Evolutionary conservation across 2,329 filamentous ascomycete genomes (phyloP).

Genomic region (Exophiala mesophila): DNA sequence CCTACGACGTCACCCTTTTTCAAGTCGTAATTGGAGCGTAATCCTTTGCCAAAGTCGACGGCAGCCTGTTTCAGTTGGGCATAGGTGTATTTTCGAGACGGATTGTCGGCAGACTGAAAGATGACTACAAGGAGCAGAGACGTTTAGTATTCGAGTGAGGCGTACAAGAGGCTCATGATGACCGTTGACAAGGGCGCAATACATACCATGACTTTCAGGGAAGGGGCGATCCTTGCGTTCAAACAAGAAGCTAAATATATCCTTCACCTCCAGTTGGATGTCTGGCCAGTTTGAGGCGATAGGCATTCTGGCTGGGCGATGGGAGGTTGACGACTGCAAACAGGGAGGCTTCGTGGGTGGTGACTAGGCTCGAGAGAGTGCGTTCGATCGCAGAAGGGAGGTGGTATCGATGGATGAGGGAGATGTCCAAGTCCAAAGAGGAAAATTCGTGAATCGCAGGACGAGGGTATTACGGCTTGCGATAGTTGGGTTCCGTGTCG

Average conservation of each 20-base stretch:
- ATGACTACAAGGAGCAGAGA: conserved; percentile 68
- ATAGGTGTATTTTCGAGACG: conserved; percentile 62
- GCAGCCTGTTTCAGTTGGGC: conserved; percentile 61
- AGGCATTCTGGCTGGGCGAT: conserved; percentile 62
- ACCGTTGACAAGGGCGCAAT: not conserved
- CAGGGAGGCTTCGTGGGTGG: too few species aligned
- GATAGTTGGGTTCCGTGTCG: too few species aligned
- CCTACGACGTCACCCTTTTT: conserved; percentile 76
- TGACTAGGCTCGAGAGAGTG: too few species aligned
- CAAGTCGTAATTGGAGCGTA: conserved; percentile 72
- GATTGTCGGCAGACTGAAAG: conserved; percentile 69
- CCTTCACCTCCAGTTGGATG: conserved; percentile 65
- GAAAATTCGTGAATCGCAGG: too few species aligned
- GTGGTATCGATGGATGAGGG: too few species aligned
- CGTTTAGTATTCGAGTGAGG: too few species aligned
- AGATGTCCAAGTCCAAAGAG: too few species aligned
- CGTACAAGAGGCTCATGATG: too few species aligned
- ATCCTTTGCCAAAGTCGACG: conserved; percentile 71
- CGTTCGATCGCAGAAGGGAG: too few species aligned
- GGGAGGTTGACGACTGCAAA: too few species aligned
- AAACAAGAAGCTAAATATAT: conserved; percentile 75
- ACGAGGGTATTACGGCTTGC: too few species aligned
- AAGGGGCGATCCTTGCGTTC: conserved; percentile 61
- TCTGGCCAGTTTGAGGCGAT: conserved; percentile 60
- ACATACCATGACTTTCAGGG: conserved; percentile 66